phyloP scores from a whole-genome alignment of 305 asterid genomes.

The Fraxinus velutina region DNA sequence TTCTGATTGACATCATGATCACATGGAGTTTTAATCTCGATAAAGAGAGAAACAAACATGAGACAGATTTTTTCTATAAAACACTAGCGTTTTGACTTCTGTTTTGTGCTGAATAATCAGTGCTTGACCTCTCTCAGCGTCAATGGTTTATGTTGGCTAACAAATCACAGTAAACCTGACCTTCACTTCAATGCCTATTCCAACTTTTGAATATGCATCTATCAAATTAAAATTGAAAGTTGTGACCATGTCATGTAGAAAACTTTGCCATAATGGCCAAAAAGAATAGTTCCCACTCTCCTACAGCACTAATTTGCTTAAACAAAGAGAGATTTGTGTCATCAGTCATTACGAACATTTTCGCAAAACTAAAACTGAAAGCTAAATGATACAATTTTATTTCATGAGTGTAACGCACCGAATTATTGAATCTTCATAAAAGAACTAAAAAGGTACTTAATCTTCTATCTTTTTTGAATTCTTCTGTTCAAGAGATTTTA shows the following conservation, averaged over 20 bases:
- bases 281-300: neutral
- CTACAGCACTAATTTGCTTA: neutral
- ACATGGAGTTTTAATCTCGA: neutral
- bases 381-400: neutral
- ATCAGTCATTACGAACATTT: neutral
- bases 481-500: neutral
- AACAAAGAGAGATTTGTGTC: neutral
- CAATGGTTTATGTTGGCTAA: neutral
- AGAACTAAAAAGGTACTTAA: neutral
- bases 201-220: slow-evolving; percentile 6
- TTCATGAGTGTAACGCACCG: neutral
- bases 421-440: neutral
- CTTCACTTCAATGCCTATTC: neutral
- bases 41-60: neutral
- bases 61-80: neutral
- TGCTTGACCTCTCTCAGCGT: neutral
- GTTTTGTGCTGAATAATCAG: neutral
- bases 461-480: neutral
- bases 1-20: slow-evolving; percentile 2
- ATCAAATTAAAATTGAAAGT: neutral
- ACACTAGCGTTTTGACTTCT: neutral
- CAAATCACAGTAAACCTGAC: slow-evolving; percentile 6
- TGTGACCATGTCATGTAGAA: neutral
- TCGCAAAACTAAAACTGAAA: neutral
- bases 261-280: neutral